Base-by-base conservation (phyloP, 768 basidiomycete genomes). In the Boletellus ananiceps region DNA sequence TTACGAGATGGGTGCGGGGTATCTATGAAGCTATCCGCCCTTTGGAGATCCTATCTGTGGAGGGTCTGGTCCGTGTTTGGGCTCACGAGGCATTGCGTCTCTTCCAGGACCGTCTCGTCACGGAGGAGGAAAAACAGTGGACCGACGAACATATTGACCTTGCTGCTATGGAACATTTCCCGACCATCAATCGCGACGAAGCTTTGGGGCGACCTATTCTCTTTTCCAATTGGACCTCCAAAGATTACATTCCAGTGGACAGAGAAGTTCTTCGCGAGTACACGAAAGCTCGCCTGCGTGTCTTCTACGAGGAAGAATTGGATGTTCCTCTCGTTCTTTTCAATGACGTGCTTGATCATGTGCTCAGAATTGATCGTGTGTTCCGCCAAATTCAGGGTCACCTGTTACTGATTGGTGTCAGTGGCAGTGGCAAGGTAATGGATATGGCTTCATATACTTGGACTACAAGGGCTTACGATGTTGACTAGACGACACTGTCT, bases 221-320 rank as follows among this genome's bases (percentile, higher is more conserved):
- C 33, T 99, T 93, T 77, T 98, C 96, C 18, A 98, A 98, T 67
- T 99, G 96, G 96, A 97, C 95, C 1, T 94, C 95, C 9, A 93
- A 94, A 71, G 73, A 97, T 63, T 98, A 98, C 67, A 83, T 98
- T 40, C 86, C 96, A 2, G 95, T 99, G 39, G 91, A 96, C 54
- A 82, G 96, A 43, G 95, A 96, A 59, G 76, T 81, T 31, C 81
- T 99, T 11, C 83, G 96, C 40, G 96, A 98, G 59, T 97, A 94
- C 66, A 94, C 92, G 18, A 97, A 97, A 69, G 94, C 95, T 16
- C 86, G 96, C 37, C 77, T 99, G 16, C 84, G 91, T 11, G 90
- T 98, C n/a, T 99, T 98, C 72, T 96, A 98, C 60, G 96, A 99
- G 66, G 96, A 98, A 71, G 96, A 99, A 70, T 72, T 99, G 45